Percentiles rank a stretch among this genome's conserved stretches.
These are phyloP conservation scores for Coemansia umbellata DNA, from an alignment of 192 early-diverging fungal species.

Conservation along the genomic window DNA sequence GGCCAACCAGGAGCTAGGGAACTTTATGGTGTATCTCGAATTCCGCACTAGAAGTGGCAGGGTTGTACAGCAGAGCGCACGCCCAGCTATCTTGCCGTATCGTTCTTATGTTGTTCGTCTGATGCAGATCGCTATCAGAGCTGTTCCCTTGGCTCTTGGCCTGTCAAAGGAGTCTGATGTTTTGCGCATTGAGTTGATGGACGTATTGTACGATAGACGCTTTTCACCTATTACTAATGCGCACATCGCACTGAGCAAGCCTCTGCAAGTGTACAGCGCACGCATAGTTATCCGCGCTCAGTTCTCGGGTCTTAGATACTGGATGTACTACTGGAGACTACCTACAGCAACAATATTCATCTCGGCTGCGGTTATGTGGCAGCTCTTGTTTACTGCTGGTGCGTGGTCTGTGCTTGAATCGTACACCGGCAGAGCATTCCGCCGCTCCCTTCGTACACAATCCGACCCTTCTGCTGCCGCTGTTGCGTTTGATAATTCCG, in stretches of 20 bases:
- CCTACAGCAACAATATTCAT: constrained; percentile 61
- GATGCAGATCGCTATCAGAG: constrained; percentile 11
- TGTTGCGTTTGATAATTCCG: too few species aligned
- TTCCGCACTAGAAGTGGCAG: constrained; percentile 40
- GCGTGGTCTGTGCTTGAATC: constrained; percentile 46
- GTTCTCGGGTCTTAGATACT: constrained; percentile 68
- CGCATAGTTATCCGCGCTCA: constrained; percentile 51
- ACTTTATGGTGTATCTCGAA: constrained; percentile 66
- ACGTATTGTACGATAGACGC: constrained; percentile 51
- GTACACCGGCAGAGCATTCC: constrained; percentile 6
- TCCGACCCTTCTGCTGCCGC: too few species aligned
- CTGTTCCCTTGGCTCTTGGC: constrained; percentile 53
- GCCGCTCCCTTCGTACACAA: too few species aligned
- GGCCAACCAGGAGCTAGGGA: constrained; percentile 56
- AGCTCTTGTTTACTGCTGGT: constrained; percentile 33
- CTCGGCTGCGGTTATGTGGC: constrained; percentile 53
- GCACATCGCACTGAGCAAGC: constrained; percentile 48
- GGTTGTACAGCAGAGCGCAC: constrained; percentile 26
- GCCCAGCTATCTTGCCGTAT: constrained; percentile 52
- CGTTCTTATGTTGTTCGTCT: constrained; percentile 12
- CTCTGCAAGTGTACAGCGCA: constrained; percentile 56
- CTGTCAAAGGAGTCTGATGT: constrained; percentile 41
- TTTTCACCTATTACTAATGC: constrained; percentile 52
- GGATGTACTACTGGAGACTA: constrained; percentile 70
- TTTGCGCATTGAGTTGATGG: constrained; percentile 51